A percentile compares a stretch with the other conserved stretches of the same genome.
phyloP scores from a whole-genome alignment of 148 eudicot species.

The Nyssa sinensis region DNA sequence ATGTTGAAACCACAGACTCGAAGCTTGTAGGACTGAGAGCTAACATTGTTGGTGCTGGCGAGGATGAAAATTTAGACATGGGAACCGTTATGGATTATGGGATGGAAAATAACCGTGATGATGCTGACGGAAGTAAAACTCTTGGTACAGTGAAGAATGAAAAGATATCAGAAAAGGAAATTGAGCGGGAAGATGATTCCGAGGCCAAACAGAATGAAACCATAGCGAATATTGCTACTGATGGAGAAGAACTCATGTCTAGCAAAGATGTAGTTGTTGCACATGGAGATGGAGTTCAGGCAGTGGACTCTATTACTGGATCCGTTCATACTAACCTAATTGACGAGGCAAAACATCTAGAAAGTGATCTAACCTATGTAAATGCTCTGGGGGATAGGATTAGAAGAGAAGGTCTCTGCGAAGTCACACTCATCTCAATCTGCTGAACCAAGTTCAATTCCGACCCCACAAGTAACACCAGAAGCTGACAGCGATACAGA shows the following conservation, averaged over 20 bases:
- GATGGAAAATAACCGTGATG: neutral
- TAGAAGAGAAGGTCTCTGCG: conserved; percentile 17
- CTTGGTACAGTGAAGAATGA: conserved; percentile 5
- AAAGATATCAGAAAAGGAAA: conserved; percentile 6
- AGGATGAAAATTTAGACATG: neutral
- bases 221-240: neutral
- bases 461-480: conserved; percentile 18
- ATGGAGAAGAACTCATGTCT: conserved; percentile 22
- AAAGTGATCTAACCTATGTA: conserved; percentile 18
- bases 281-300: conserved; percentile 24
- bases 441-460: conserved; percentile 9
- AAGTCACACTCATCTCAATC: conserved; percentile 9
- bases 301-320: conserved; percentile 16
- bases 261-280: neutral
- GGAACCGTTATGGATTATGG: neutral
- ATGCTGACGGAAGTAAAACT: neutral
- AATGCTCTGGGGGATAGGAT: conserved; percentile 17
- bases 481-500: conserved; percentile 30
- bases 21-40: neutral
- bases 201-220: conserved; percentile 30
- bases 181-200: conserved; percentile 21
- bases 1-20: conserved; percentile 5
- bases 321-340: conserved; percentile 1
- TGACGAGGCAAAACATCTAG: conserved; percentile 11
- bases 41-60: neutral